phyloP scores from a whole-genome alignment of 495 filamentous ascomycete species.

The Chaetomium cochliodes region DNA sequence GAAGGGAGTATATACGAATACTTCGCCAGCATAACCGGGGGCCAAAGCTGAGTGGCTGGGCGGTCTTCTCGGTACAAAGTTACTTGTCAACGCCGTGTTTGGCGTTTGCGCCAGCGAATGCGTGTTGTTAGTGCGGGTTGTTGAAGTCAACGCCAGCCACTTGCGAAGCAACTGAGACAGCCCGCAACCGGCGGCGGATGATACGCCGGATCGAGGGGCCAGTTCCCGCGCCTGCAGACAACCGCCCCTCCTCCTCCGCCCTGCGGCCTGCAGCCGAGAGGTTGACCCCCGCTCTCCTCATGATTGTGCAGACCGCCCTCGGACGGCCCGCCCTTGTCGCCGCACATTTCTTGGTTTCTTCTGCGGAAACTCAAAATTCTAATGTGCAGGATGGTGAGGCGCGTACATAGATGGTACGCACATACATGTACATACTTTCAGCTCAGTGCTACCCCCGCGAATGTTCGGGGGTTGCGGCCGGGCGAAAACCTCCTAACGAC shows the following conservation, averaged over 20 bases:
- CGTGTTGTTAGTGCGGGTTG: background rate
- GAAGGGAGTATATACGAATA: too few species aligned
- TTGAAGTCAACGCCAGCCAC: background rate
- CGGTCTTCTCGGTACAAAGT: background rate
- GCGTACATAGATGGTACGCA: background rate
- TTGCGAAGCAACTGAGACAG: background rate
- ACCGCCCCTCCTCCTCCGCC: slow-evolving; percentile 16
- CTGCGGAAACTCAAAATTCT: slow-evolving; percentile 3
- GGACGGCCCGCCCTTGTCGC: slow-evolving; percentile 10
- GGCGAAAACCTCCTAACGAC: background rate
- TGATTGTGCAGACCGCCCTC: slow-evolving; percentile 16
- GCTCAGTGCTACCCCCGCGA: background rate
- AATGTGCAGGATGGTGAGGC: background rate
- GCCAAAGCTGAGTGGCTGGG: background rate
- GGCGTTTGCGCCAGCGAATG: too few species aligned
- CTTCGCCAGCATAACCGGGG: background rate
- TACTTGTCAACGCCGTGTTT: background rate
- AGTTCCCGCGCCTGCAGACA: slow-evolving; percentile 23
- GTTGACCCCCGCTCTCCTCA: slow-evolving; percentile 4
- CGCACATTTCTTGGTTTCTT: slow-evolving; percentile 12
- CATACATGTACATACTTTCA: background rate
- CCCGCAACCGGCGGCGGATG: slow-evolving; percentile 10
- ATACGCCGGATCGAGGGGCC: slow-evolving; percentile 20
- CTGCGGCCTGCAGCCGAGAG: slow-evolving; percentile 27
- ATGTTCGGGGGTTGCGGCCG: slow-evolving; percentile 6